A percentile compares a stretch with the other conserved stretches of the same genome.
Evolutionary conservation across 495 filamentous ascomycete genomes (phyloP).

Genomic region (Penicillium macrosclerotiorum): DNA sequence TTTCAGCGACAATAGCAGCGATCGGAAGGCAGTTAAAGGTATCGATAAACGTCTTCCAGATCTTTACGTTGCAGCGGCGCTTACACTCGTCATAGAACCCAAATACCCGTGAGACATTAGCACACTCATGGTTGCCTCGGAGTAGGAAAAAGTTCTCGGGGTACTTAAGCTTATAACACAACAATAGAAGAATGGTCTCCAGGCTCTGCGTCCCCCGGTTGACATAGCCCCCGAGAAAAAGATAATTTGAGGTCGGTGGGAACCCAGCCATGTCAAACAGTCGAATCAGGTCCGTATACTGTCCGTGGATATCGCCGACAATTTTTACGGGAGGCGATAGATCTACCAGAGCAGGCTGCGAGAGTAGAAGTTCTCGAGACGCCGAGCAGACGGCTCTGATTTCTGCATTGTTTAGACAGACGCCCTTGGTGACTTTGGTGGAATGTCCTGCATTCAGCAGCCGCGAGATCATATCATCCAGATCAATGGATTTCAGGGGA

Average conservation of each 20-base stretch:
- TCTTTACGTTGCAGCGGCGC: constrained; percentile 92
- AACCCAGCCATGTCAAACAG: constrained; percentile 99
- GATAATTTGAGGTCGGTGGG: constrained; percentile 87
- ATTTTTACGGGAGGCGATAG: constrained; percentile 97
- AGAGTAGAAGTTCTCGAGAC: constrained; percentile 82
- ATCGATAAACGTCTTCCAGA: constrained; percentile 99
- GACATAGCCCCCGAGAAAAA: constrained; percentile 97
- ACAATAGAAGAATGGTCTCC: constrained; percentile 90
- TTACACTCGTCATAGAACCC: constrained; percentile 99
- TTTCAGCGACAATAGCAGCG: constrained; percentile 91
- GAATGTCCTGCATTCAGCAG: constrained; percentile 94
- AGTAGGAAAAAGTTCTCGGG: constrained; percentile 99
- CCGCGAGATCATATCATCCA: constrained; percentile 96
- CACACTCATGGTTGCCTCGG: constrained; percentile 96
- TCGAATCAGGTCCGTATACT: constrained; percentile 95
- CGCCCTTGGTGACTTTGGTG: constrained; percentile 94
- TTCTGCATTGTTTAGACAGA: constrained; percentile 96
- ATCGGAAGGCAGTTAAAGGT: constrained; percentile 98
- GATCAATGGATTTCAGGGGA: constrained; percentile 83
- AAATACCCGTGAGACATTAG: constrained; percentile 96
- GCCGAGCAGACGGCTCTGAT: constrained; percentile 89
- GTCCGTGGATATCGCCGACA: constrained; percentile 96
- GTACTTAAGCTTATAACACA: constrained; percentile 99
- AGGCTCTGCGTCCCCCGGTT: constrained; percentile 96
- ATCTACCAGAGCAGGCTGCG: constrained; percentile 88